These are phyloP conservation scores for Lanmaoa pseudosensibilis DNA, from an alignment of 768 basidiomycete species.

Conservation along the genomic window DNA sequence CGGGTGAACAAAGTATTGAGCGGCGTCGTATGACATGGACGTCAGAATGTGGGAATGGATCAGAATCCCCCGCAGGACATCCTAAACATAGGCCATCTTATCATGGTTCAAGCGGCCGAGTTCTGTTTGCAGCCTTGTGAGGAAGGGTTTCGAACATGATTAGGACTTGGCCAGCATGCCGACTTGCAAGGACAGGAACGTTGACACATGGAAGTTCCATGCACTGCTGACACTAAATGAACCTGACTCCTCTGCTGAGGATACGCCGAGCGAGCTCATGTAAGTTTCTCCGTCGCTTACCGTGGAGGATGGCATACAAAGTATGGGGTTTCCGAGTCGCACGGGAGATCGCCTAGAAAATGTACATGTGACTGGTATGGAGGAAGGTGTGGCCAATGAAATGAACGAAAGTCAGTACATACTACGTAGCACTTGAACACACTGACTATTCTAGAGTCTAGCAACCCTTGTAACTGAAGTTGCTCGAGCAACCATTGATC, in stretches of 20 bases:
- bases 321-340: too few species aligned
- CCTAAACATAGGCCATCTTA: slow-evolving; percentile 10
- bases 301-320: background rate
- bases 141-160: background rate
- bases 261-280: background rate
- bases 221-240: background rate
- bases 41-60: background rate
- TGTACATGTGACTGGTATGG: background rate
- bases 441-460: background rate
- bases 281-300: background rate
- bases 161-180: background rate
- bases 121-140: background rate
- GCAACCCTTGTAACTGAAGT: background rate
- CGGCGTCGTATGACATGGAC: background rate
- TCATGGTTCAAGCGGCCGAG: background rate
- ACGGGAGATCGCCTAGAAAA: background rate
- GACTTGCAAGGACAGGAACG: background rate
- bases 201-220: background rate
- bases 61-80: background rate
- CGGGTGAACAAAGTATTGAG: slow-evolving; percentile 3
- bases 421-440: background rate
- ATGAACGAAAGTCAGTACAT: too few species aligned
- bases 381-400: too few species aligned
- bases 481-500: too few species aligned
- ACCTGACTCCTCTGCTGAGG: background rate